Conservation (phyloP, 148 eudicot genomes). For the Chenopodium suecicum region DNA sequence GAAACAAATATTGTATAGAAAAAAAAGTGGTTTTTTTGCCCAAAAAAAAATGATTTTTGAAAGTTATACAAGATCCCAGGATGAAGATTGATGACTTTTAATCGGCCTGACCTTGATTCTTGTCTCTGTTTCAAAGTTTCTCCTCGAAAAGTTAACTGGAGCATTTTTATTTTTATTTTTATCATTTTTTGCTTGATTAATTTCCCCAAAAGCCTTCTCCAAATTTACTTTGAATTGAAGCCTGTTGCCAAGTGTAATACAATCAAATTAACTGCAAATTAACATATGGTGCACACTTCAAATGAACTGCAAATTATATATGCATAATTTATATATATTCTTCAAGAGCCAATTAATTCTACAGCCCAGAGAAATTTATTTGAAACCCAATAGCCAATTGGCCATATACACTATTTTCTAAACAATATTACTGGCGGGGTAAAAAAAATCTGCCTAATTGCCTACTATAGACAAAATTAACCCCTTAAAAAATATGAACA, state of each 20-base stretch:
- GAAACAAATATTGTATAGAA: no score
- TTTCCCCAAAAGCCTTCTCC: no score
- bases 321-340: neutral
- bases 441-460: slow-evolving; percentile 21
- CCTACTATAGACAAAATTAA: slow-evolving; percentile 29
- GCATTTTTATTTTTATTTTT: no score
- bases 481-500: slow-evolving; percentile 20
- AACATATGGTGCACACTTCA: no score
- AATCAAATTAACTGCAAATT: neutral
- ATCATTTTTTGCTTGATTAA: no score
- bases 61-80: neutral
- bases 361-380: slow-evolving; percentile 8
- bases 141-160: no score
- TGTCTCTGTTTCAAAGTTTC: no score
- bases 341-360: neutral
- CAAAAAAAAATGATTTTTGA: no score
- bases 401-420: slow-evolving; percentile 23
- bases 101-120: neutral
- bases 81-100: neutral
- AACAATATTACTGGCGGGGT: slow-evolving; percentile 12
- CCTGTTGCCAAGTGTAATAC: no score
- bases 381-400: slow-evolving; percentile 9
- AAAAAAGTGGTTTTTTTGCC: no score
- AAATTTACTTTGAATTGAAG: no score
- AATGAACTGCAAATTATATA: neutral